These are phyloP conservation scores for Trichoderma sp. DNA, from an alignment of 2,329 filamentous ascomycete species.

Conservation along the genomic window DNA sequence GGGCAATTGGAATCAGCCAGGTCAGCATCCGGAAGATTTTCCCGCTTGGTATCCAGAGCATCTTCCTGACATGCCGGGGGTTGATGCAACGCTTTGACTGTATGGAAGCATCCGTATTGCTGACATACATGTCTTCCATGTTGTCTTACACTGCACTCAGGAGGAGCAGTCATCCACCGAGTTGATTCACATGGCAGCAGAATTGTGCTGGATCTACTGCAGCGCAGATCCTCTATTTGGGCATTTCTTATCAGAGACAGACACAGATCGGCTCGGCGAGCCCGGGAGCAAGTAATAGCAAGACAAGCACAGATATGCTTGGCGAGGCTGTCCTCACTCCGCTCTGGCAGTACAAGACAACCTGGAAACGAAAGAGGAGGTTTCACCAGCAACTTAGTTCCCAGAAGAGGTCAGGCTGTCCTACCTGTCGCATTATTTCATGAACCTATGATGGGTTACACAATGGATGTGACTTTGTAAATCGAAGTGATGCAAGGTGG, in stretches of 20 bases:
- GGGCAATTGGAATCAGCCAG: not conserved
- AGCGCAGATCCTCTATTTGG: not conserved
- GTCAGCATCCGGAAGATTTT: not conserved
- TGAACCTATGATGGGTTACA: not conserved
- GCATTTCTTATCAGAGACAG: not conserved
- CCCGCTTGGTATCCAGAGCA: not conserved
- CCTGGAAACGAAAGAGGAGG: not conserved
- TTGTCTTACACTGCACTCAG: not conserved
- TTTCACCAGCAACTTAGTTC: not conserved
- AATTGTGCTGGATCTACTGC: not conserved
- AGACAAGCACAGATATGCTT: not conserved
- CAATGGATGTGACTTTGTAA: not conserved
- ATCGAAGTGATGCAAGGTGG: not conserved
- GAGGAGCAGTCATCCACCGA: not conserved
- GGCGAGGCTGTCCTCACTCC: not conserved
- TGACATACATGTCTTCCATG: conserved; percentile 4
- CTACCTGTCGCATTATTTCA: not conserved
- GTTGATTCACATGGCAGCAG: not conserved
- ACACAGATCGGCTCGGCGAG: not conserved
- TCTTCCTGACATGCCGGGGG: not conserved
- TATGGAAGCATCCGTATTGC: not conserved
- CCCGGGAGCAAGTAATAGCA: not conserved
- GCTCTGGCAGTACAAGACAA: not conserved
- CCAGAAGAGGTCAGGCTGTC: not conserved
- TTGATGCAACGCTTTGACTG: not conserved